Evolutionary conservation across 2,329 filamentous ascomycete genomes (phyloP).

Genomic region (Nothopassalora personata): DNA sequence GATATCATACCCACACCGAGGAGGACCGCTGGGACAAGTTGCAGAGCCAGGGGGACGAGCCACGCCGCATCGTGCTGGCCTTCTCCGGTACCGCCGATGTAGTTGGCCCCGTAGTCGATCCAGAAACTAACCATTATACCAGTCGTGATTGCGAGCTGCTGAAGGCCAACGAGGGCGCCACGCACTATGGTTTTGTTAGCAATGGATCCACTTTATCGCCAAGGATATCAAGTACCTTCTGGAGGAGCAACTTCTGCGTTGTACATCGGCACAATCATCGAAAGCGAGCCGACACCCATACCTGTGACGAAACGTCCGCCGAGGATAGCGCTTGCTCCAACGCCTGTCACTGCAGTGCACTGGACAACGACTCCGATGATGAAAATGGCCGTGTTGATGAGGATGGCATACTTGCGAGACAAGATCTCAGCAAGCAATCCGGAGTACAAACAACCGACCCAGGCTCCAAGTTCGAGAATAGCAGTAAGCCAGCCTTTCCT

Average conservation of each 20-base stretch:
- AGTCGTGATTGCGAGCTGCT: conserved; percentile 57
- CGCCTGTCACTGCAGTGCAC: conserved; percentile 51
- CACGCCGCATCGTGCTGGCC: conserved; percentile 64
- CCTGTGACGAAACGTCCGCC: conserved; percentile 65
- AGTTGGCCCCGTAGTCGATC: conserved; percentile 35
- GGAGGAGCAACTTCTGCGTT: conserved; percentile 50
- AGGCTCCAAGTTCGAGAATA: conserved; percentile 71
- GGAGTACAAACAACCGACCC: conserved; percentile 66
- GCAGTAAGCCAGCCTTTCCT: conserved; percentile 49
- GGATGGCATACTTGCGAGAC: conserved; percentile 61
- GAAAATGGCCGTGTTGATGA: conserved; percentile 62
- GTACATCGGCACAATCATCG: conserved; percentile 53
- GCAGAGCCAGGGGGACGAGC: conserved; percentile 67
- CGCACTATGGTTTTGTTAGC: conserved; percentile 24
- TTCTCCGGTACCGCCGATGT: conserved; percentile 50
- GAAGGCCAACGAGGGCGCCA: conserved; percentile 59
- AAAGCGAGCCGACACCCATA: conserved; percentile 63
- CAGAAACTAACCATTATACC: conserved; percentile 53
- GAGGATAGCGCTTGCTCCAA: conserved; percentile 57
- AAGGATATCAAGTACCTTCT: conserved; percentile 44
- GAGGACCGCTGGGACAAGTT: conserved; percentile 61
- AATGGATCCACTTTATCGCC: too few species aligned
- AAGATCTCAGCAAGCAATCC: conserved; percentile 64
- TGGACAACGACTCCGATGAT: conserved; percentile 66
- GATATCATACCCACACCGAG: conserved; percentile 63